Evolutionary conservation across 1,139 yeast genomes (phyloP).

Genomic region (Suhomyces wounanorum): DNA sequence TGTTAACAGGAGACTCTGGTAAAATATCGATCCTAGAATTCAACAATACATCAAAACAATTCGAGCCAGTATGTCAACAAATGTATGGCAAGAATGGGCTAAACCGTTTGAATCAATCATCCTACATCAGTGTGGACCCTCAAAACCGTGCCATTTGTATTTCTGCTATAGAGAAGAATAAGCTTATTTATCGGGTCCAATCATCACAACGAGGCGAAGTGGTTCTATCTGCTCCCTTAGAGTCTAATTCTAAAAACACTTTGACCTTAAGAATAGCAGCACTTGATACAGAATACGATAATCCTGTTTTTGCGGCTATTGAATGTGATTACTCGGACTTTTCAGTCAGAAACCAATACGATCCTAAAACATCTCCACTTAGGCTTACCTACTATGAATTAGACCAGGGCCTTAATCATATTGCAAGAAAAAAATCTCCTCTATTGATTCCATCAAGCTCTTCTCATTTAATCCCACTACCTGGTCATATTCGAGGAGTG

Average conservation of each 20-base stretch:
- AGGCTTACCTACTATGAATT: constrained; percentile 69
- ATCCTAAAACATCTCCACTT: constrained; percentile 18
- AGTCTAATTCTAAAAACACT: constrained; percentile 53
- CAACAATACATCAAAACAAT: constrained; percentile 37
- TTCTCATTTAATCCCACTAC: constrained; percentile 36
- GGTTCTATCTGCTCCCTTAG: constrained; percentile 72
- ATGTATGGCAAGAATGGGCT: constrained; percentile 78
- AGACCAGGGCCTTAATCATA: constrained; percentile 82
- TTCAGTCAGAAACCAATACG: constrained; percentile 20
- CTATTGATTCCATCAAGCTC: constrained; percentile 32
- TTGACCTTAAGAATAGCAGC: constrained; percentile 61
- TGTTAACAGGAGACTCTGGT: constrained; percentile 85
- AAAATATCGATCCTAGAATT: constrained; percentile 60
- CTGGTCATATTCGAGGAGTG: constrained; percentile 37
- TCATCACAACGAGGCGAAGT: constrained; percentile 44
- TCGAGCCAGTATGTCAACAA: constrained; percentile 58
- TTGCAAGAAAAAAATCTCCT: constrained; percentile 51
- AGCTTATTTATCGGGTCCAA: constrained; percentile 57
- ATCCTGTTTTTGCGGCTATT: constrained; percentile 80
- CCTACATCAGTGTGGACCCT: constrained; percentile 73
- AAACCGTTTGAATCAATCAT: constrained; percentile 75
- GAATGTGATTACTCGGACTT: constrained; percentile 57
- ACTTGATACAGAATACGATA: constrained; percentile 75
- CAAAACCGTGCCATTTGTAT: constrained; percentile 69
- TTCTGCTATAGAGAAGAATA: constrained; percentile 72